Evolutionary conservation across 768 basidiomycete genomes (phyloP), one percentile per base, ranked within the genome.

Genomic region (Hygrocybe coccinea): DNA sequence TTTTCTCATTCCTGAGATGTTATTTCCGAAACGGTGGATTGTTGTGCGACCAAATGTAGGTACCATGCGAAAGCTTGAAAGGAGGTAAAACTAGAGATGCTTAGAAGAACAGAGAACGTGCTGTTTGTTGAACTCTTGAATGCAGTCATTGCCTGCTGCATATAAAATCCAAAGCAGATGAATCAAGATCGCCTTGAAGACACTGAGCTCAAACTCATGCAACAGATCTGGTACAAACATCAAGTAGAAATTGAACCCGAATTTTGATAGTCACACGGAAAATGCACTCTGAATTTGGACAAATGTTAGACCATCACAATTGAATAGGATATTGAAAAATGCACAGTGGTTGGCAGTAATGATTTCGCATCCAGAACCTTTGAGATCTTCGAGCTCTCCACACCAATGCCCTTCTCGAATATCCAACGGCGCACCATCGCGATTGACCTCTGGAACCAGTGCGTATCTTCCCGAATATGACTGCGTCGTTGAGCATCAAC

Each of bases 161-260:
- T 67, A 52, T 1, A 71, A 50, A 10, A 71, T 61, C 2, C 67
- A 64, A 11, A 71, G 51, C 2, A 71, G 55, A 55, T 71, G 71
- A 1, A 58, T 59, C 22, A 72, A 65, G 0, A 69, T 22, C 0
- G 61, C 57, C 50, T 71, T 70, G 66, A 66, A 71, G 2, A 67
- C 68, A 22, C 71, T 71, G 2, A 69, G 62, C 50, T 71, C 70
- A 58, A 68, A 61, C 53, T 72, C 71, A 58, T 72, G 71, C 51
- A 72, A 39, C n/a, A 69, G 50, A 41, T 71, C 71, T 1, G 61
- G 58, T 1, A 63, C 60, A 39, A 67, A 55, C 49, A 69, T 59
- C 1, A 48, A 19, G 49, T 58, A 67, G 10, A 65, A 50, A 45
- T 67, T 54, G 52, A 68, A 63, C 5, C 57, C 61, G 22, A 53